Conservation (phyloP, 2,329 filamentous ascomycete genomes). For the Thelonectria discophora region DNA sequence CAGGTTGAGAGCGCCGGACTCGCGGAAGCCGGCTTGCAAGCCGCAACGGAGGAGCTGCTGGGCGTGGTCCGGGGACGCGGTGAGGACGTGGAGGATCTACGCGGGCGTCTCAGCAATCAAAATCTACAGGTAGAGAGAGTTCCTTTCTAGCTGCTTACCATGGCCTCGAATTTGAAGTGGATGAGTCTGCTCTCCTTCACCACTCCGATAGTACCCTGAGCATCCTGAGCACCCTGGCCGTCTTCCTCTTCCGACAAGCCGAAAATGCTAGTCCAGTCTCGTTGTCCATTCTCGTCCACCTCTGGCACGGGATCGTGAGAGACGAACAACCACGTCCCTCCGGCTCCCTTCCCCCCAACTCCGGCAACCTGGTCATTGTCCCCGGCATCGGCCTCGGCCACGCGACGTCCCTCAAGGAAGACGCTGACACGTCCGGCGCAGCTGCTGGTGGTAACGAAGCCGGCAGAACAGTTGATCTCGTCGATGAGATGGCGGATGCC, state of each 20-base stretch:
- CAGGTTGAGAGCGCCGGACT: conserved; percentile 83
- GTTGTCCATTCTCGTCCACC: conserved; percentile 38
- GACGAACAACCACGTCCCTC: conserved; percentile 86
- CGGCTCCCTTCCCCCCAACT: conserved; percentile 85
- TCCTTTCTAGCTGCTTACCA: conserved; percentile 68
- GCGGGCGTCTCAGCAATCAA: conserved; percentile 35
- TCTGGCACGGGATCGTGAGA: conserved; percentile 76
- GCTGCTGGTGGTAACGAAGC: conserved; percentile 90
- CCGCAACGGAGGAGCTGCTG: conserved; percentile 80
- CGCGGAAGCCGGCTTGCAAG: conserved; percentile 84
- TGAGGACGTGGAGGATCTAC: conserved; percentile 88
- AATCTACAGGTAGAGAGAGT: conserved; percentile 1
- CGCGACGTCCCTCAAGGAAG: conserved; percentile 80
- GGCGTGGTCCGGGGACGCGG: conserved; percentile 77
- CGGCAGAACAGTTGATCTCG: conserved; percentile 77
- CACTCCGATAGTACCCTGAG: conserved; percentile 30
- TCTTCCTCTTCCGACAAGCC: conserved; percentile 40
- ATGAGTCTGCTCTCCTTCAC: conserved; percentile 61
- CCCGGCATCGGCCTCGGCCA: conserved; percentile 29
- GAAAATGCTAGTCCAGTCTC: conserved; percentile 46
- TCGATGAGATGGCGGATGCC: conserved; percentile 80
- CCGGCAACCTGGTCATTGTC: conserved; percentile 60
- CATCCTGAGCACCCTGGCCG: conserved; percentile 31
- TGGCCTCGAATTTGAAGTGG: conserved; percentile 93
- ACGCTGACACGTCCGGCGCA: conserved; percentile 89